phyloP scores from a whole-genome alignment of 768 basidiomycete genomes.

The Mycena latifolia region DNA sequence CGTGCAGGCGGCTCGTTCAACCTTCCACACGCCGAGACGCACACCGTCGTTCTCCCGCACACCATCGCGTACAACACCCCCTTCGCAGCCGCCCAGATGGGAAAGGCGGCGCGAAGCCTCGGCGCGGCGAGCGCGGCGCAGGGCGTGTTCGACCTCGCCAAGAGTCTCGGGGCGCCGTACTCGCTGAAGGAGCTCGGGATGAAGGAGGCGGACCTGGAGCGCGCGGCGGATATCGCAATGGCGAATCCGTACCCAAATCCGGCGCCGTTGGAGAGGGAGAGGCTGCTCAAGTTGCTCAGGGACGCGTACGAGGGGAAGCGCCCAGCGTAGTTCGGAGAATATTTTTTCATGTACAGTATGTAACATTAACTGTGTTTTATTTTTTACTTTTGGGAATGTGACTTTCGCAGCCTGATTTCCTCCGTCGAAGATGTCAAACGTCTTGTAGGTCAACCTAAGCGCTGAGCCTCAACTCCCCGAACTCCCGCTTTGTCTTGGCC shows the following conservation, averaged over 20 bases:
- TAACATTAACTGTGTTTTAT: too few species aligned
- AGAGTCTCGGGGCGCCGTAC: slow-evolving; percentile 44
- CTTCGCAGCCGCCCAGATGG: slow-evolving; percentile 45
- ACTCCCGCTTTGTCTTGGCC: too few species aligned
- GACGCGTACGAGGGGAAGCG: slow-evolving; percentile 47
- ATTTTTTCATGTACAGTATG: too few species aligned
- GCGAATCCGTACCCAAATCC: slow-evolving; percentile 55
- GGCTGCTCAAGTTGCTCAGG: slow-evolving; percentile 42
- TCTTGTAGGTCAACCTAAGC: too few species aligned
- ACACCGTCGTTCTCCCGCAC: slow-evolving; percentile 57
- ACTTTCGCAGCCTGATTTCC: too few species aligned
- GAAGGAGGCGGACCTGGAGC: slow-evolving; percentile 54
- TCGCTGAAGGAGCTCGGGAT: slow-evolving; percentile 54
- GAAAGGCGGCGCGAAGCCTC: slow-evolving; percentile 47
- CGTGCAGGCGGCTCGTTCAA: slow-evolving; percentile 51
- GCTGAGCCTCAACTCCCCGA: too few species aligned
- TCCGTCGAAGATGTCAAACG: too few species aligned
- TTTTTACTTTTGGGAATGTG: too few species aligned
- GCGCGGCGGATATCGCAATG: slow-evolving; percentile 51
- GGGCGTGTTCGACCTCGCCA: slow-evolving; percentile 41
- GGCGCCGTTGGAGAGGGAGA: slow-evolving; percentile 50
- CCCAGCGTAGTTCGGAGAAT: slow-evolving; percentile 35
- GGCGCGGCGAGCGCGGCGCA: slow-evolving; percentile 38
- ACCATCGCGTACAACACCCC: slow-evolving; percentile 55
- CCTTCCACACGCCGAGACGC: slow-evolving; percentile 56